Base-by-base conservation (phyloP, 257 asterid species). In the Striga asiatica region DNA sequence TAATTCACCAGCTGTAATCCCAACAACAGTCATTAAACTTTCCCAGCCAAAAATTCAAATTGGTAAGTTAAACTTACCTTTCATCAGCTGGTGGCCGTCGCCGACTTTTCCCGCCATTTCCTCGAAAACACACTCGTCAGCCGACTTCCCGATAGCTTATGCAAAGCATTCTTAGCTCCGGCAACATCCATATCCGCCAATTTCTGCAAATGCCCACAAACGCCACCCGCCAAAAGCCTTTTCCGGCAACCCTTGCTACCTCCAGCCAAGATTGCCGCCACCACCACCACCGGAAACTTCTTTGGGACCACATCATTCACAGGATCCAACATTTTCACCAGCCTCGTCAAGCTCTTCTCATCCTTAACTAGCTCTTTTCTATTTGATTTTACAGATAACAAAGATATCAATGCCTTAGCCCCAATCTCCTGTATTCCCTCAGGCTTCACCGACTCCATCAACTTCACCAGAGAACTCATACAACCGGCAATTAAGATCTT, bases 171-270 rank as follows among this genome's bases (percentile, higher is more conserved):
- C 54, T 82, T 84, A 9, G 99, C 94, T 22, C 97, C 97, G 2
- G 65, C 37, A 19, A 82, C 85, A 52, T 92, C 95, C 75, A 72
- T 53, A 47, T 84, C 97, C 7, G 68, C 70, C 71, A 88, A 65
- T 55, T 70, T 79, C 78, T 82, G 97, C 69, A 92, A 72, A 77
- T 92, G 94, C 27, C 71, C 76, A 20, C 45, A 55, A 21, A 73
- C 95, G 34, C 97, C 98, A 5, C 82, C 94, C 3, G 74, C 84
- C 43, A 88, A 60, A 12, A 92, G 81, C 74, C 69, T 75, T 68
- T 80, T 92, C 74, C 97, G 83, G 61, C 97, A 84, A 24, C 94
- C 78, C 60, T 82, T 83, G 76, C 97, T 92, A 43, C 97, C 94
- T 50, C 99, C 93, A 0, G 83, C 79, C 89, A 82, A 76, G 14